Percentiles rank a stretch among this genome's conserved stretches.
phyloP scores from a whole-genome alignment of 2,329 filamentous ascomycete genomes.

The Ascochyta clinopodiicola region DNA sequence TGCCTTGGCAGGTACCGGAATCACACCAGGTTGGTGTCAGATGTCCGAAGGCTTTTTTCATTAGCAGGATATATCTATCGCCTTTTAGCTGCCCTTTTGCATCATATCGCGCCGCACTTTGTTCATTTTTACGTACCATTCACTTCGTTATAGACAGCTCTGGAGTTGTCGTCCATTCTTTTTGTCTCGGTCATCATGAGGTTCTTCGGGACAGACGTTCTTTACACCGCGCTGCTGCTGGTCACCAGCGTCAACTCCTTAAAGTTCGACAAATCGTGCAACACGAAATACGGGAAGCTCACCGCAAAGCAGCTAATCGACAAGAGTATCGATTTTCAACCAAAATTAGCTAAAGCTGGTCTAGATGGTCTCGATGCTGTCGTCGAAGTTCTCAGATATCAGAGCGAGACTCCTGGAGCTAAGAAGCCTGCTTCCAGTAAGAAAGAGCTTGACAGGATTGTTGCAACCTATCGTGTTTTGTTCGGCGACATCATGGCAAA shows the following conservation, averaged over 20 bases:
- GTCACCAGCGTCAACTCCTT: constrained; percentile 8
- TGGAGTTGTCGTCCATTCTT: constrained; percentile 18
- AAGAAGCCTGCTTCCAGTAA: constrained; percentile 12
- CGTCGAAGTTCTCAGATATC: constrained; percentile 9
- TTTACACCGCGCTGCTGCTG: constrained; percentile 11
- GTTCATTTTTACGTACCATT: not conserved
- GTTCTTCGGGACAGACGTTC: constrained; percentile 1
- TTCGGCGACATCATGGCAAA: constrained; percentile 15
- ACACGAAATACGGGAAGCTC: constrained; percentile 17
- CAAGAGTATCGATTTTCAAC: constrained; percentile 16
- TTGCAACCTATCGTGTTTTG: constrained; percentile 15
- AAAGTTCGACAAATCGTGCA: constrained; percentile 14
- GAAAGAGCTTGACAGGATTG: constrained; percentile 9
- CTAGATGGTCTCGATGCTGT: constrained; percentile 10
- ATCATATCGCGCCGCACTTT: not conserved
- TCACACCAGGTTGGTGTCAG: not conserved
- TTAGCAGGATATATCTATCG: constrained; percentile 1
- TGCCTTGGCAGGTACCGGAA: constrained; percentile 6
- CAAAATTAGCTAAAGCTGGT: constrained; percentile 14
- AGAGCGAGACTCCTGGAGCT: constrained; percentile 5
- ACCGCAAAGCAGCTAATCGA: constrained; percentile 17
- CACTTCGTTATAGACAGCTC: not conserved
- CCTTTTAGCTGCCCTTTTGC: not conserved
- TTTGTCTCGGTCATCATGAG: constrained; percentile 4
- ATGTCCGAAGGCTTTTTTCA: not conserved